Conservation (phyloP, 2,329 filamentous ascomycete species). For the Cercospora beticola region DNA sequence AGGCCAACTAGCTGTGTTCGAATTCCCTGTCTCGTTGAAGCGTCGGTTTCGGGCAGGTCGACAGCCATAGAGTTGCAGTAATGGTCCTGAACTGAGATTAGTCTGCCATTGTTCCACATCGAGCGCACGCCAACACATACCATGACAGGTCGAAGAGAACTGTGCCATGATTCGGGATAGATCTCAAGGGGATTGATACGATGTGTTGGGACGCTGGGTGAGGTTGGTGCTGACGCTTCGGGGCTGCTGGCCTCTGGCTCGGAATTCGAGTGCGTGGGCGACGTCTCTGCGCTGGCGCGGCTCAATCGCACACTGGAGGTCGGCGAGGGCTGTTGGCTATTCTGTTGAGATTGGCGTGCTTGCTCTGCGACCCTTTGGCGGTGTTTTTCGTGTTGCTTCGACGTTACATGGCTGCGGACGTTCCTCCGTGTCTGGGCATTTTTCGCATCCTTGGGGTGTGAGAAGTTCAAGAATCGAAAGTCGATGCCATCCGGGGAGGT, state of each 20-base stretch:
- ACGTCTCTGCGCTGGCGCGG: constrained; percentile 17
- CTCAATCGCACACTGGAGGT: constrained; percentile 17
- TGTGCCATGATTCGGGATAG: constrained; percentile 42
- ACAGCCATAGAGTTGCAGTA: constrained; percentile 41
- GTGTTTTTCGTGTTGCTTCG: constrained; percentile 27
- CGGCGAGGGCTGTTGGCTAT: constrained; percentile 12
- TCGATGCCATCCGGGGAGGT: constrained; percentile 29
- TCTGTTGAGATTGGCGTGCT: constrained; percentile 17
- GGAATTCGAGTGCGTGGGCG: constrained; percentile 11
- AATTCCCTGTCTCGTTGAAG: constrained; percentile 38
- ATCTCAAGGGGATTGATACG: constrained; percentile 34
- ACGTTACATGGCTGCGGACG: constrained; percentile 39
- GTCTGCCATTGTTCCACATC: background rate
- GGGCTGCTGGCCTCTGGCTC: constrained; percentile 30
- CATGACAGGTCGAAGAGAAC: constrained; percentile 38
- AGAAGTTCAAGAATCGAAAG: constrained; percentile 40
- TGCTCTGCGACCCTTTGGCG: constrained; percentile 23
- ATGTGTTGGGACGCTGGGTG: constrained; percentile 10
- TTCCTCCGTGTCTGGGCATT: constrained; percentile 33
- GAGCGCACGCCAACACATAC: constrained; percentile 20
- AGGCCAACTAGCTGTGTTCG: constrained; percentile 45
- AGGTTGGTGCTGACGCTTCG: constrained; percentile 27
- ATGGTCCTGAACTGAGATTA: constrained; percentile 30
- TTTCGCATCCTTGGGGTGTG: constrained; percentile 39
- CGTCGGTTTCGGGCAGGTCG: constrained; percentile 46